Conservation (phyloP, 2,329 filamentous ascomycete genomes). For the Endoconidiophora laricicola region DNA sequence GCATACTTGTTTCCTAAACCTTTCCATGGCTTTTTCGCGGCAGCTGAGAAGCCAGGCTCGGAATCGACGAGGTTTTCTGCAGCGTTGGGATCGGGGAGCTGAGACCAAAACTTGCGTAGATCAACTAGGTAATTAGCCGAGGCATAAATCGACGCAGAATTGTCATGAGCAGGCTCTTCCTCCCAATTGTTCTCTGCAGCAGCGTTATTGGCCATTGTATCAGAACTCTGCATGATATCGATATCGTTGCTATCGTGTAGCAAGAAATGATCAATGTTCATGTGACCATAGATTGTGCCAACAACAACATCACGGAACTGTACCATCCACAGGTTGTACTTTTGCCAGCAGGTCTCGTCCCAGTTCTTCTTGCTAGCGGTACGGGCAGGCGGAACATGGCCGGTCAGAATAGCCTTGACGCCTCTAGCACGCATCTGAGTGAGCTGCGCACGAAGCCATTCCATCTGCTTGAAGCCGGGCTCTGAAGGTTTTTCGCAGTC, state of each 20-base stretch:
- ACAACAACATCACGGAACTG: slow-evolving; percentile 85
- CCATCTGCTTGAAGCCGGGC: slow-evolving; percentile 86
- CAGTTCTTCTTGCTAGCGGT: slow-evolving; percentile 73
- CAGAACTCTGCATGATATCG: slow-evolving; percentile 27
- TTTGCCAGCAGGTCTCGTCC: slow-evolving; percentile 98
- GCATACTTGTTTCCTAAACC: slow-evolving; percentile 64
- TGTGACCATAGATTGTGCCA: slow-evolving; percentile 71
- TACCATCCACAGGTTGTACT: slow-evolving; percentile 78
- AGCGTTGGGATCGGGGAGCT: slow-evolving; percentile 41
- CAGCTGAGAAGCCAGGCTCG: slow-evolving; percentile 13
- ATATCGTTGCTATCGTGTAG: slow-evolving; percentile 72
- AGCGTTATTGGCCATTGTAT: slow-evolving; percentile 36
- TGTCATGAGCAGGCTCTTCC: slow-evolving; percentile 18
- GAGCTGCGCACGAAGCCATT: slow-evolving; percentile 85
- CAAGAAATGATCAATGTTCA: slow-evolving; percentile 98
- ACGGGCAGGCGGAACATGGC: slow-evolving; percentile 82
- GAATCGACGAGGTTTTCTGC: slow-evolving; percentile 14
- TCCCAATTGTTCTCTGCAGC: slow-evolving; percentile 23
- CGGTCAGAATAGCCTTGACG: slow-evolving; percentile 88
- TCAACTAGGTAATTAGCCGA: slow-evolving; percentile 64
- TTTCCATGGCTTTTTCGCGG: slow-evolving; percentile 36
- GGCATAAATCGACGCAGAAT: slow-evolving; percentile 14
- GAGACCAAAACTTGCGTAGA: slow-evolving; percentile 60
- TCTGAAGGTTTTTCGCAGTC: slow-evolving; percentile 66
- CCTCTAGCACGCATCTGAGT: slow-evolving; percentile 64